Conservation (phyloP, 352 stramenopile species). For the Globisporangium barbulae region DNA sequence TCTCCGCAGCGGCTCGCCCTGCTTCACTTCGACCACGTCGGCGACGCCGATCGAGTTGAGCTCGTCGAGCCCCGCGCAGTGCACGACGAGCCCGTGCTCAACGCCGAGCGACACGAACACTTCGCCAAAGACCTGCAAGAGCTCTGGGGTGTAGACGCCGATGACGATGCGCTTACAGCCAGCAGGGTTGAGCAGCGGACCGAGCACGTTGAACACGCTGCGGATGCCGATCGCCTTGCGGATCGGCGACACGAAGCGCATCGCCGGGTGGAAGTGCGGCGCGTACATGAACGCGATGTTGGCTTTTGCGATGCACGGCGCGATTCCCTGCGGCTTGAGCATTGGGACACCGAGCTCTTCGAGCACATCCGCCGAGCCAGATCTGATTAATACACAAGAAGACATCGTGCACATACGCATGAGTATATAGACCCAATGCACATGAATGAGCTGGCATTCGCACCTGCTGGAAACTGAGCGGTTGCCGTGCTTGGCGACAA, state of each 20-base stretch:
- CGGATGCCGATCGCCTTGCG: slow-evolving; percentile 95
- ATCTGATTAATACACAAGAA: slow-evolving; percentile 31
- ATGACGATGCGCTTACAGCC: slow-evolving; percentile 96
- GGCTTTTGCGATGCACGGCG: slow-evolving; percentile 89
- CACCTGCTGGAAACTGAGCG: slow-evolving; percentile 93
- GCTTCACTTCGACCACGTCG: slow-evolving; percentile 78
- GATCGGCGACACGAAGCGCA: slow-evolving; percentile 94
- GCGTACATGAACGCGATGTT: slow-evolving; percentile 98
- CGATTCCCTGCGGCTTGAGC: slow-evolving; percentile 88
- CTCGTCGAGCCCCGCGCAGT: slow-evolving; percentile 98
- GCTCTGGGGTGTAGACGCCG: slow-evolving; percentile 95
- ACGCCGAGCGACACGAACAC: slow-evolving; percentile 90
- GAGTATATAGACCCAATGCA: not conserved
- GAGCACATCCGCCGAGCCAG: slow-evolving; percentile 96
- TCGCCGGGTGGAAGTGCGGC: slow-evolving; percentile 96
- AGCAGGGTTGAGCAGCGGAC: slow-evolving; percentile 97
- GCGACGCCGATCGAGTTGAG: slow-evolving; percentile 94
- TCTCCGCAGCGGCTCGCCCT: slow-evolving; percentile 35
- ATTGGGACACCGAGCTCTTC: slow-evolving; percentile 96
- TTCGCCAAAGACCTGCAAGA: slow-evolving; percentile 86
- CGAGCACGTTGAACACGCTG: slow-evolving; percentile 98
- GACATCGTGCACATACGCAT: not conserved
- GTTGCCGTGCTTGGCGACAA: slow-evolving; percentile 97
- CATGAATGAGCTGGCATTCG: not conserved
- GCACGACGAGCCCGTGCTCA: slow-evolving; percentile 97